These are phyloP conservation scores for Backusella circina DNA, from an alignment of 192 early-diverging fungal genomes.

Conservation along the genomic window DNA sequence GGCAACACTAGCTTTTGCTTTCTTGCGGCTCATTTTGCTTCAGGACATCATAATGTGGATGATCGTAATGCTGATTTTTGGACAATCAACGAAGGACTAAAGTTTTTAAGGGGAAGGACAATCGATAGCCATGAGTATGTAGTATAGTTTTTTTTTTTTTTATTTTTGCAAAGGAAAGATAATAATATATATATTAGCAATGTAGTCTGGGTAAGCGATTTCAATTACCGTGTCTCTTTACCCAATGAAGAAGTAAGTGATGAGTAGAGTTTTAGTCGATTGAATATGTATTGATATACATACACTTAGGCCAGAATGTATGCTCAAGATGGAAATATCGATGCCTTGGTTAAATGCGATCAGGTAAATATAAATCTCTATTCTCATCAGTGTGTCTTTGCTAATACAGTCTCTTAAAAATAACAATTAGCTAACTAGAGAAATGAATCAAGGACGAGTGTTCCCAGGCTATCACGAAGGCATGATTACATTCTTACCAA, in stretches of 20 bases:
- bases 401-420: background rate
- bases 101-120: conserved; percentile 64
- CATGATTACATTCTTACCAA: conserved; percentile 66
- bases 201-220: conserved; percentile 87
- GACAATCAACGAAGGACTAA: conserved; percentile 70
- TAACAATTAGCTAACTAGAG: conserved; percentile 38
- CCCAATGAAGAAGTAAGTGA: conserved; percentile 65
- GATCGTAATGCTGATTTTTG: conserved; percentile 86
- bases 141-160: background rate
- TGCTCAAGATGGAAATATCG: conserved; percentile 40
- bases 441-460: conserved; percentile 56
- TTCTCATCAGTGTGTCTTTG: too few relatives aligned
- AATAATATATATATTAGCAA: conserved; percentile 28
- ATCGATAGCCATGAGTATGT: conserved; percentile 80
- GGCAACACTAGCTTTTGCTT: conserved; percentile 88
- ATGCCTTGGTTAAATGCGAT: conserved; percentile 51
- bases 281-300: background rate
- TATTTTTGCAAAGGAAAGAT: background rate
- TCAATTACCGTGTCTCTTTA: conserved; percentile 86
- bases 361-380: conserved; percentile 42
- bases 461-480: conserved; percentile 83
- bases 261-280: background rate
- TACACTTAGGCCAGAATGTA: conserved; percentile 37
- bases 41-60: conserved; percentile 69
- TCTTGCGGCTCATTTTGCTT: conserved; percentile 91